Base-by-base conservation (phyloP, 495 filamentous ascomycete species). In the Neurospora sp. region DNA sequence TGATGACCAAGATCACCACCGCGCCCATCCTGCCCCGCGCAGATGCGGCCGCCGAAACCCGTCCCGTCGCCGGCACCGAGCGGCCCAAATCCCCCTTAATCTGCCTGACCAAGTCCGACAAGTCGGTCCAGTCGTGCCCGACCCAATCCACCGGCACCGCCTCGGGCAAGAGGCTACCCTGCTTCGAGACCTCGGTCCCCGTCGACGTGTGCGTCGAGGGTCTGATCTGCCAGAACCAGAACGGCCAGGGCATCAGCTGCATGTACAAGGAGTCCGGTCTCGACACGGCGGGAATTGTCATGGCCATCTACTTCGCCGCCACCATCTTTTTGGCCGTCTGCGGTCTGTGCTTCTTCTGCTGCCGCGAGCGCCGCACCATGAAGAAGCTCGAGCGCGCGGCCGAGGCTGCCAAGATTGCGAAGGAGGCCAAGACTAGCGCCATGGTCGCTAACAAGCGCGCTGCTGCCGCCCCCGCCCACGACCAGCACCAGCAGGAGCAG, bases 161-260 rank as follows among this genome's bases (percentile, higher is more conserved):
- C n/a, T 68, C 77, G 16, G 79, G 79, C 70, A 75, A 78, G 20
- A 78, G 75, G 7, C 73, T 82, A 11, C 39, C 79, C 18, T 87
- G 85, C 82, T 80, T 76, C 72, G 69, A 81, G 10, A 83, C 83
- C 22, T 66, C 68, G 1, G 74, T 76, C 1, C 70, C 80, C 68
- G 76, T 76, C 1, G 20, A 74, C 10, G 79, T 81, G 68, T 88
- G 86, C 81, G 80, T 78, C 31, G 81, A 81, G 20, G 83, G 79
- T n/a, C 75, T 83, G 22, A 77, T 85, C 73, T 88, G 86, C 84
- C 73, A 73, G 66, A 73, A 70, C 14, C 77, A 83, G 77, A 37
- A 16, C 68, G 66, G 78, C 40, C 82, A 83, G 72, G 73, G 78
- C 53, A 73, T 75, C 70, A 72, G 74, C 53, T 88, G 87, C 83